Conservation (phyloP, 768 basidiomycete genomes). For the Hemileccinum rubropunctum region DNA sequence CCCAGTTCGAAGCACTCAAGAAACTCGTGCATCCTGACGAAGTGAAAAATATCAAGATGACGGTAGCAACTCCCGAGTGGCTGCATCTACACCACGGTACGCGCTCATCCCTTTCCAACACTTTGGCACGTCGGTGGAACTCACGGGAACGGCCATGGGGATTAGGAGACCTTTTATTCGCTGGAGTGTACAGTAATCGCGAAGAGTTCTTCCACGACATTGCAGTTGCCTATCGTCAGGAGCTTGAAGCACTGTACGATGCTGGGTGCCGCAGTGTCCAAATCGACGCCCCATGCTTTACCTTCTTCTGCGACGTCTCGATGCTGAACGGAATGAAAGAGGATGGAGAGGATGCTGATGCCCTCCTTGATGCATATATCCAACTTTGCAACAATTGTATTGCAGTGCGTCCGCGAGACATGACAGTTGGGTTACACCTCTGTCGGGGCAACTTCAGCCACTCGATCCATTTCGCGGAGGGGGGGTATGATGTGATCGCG, state of each 20-base stretch:
- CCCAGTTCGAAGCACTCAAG: constrained; percentile 63
- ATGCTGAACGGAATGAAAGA: constrained; percentile 57
- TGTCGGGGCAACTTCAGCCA: constrained; percentile 38
- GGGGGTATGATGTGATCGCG: constrained; percentile 45
- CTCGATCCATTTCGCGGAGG: constrained; percentile 42
- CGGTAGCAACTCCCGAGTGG: constrained; percentile 70
- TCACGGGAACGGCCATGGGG: too few relatives aligned
- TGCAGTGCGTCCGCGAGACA: constrained; percentile 35
- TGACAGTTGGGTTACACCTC: constrained; percentile 42
- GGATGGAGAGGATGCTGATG: constrained; percentile 58
- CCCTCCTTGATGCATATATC: constrained; percentile 60
- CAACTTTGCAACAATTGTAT: constrained; percentile 39
- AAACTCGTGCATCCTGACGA: constrained; percentile 56
- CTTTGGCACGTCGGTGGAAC: background rate
- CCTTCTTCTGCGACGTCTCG: constrained; percentile 64
- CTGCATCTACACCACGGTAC: constrained; percentile 66
- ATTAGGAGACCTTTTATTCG: constrained; percentile 23
- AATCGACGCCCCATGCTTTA: constrained; percentile 46
- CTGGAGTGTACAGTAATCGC: constrained; percentile 17
- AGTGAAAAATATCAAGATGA: constrained; percentile 66
- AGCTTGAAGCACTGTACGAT: constrained; percentile 43
- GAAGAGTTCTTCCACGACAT: constrained; percentile 51
- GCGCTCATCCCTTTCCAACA: background rate
- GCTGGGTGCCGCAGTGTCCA: constrained; percentile 44
- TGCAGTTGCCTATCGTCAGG: constrained; percentile 43